Base-by-base conservation (phyloP, 2,329 filamentous ascomycete species). In the Blumeria graminis region DNA sequence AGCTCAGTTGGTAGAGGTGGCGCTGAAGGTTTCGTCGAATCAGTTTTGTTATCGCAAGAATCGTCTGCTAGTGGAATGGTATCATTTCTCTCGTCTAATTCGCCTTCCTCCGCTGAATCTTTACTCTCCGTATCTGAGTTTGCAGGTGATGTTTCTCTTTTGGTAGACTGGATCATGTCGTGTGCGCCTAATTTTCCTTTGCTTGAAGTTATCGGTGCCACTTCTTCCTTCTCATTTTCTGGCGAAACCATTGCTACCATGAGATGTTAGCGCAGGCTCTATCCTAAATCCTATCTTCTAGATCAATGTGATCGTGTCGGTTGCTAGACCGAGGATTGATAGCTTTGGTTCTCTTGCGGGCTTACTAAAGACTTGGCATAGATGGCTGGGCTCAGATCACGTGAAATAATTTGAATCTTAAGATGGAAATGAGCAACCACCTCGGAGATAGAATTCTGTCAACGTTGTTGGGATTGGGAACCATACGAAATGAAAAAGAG, bases 1-100 rank as follows among this genome's bases (percentile, higher is more conserved):
- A 72, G 70, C 67, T 78, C 76, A 56, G 72, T 68, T 55, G 77
- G 77, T 3, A 68, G 64, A 28, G 66, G 66, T 9, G 64, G 63
- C 34, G 48, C 28, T 33, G 28, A 51, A 14, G 14, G 32, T 51
- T 51, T 32, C 16, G 11, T 51, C 28, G 28, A 34, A 14, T 13
- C n/a, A 14, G 18, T 14, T 14, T 51, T 16, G 8, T 18, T 33
- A 33, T 32, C n/a, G 16, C n/a, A 13, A 11, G 10, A 13, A 18
- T 14, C 32, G 10, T 51, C 32, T 35, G 13, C 48, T 33, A 28
- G 18, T 34, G 3, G 7, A 34, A 32, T 13, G 6, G 45, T 48
- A 34, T 28, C 32, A 11, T 51, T 32, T 18, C 34, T 51, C 32
- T 33, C 22, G 10, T 51, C 48, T 33, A 51, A 14, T 32, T 51